A percentile compares a stretch with the other conserved stretches of the same genome.
Evolutionary conservation across 225 moss, liverwort and hornwort genomes (phyloP).

Genomic region (Anthoceros angustus): DNA sequence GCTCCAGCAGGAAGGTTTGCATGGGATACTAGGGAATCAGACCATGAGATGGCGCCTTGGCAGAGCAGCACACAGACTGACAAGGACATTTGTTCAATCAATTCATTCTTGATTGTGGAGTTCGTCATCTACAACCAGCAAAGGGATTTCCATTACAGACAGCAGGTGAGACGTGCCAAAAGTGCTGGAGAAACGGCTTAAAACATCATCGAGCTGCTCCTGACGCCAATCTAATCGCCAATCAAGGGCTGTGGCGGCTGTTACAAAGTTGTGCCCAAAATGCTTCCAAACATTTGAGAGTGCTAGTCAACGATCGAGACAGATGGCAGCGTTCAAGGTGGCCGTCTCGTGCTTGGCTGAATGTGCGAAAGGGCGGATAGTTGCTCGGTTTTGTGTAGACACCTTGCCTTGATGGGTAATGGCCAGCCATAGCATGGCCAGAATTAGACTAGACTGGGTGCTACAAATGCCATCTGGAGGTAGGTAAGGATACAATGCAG

Average conservation of each 20-base stretch:
- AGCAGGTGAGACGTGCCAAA: conserved; percentile 82
- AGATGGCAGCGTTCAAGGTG: not conserved
- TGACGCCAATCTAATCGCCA: not conserved
- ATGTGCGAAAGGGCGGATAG: not conserved
- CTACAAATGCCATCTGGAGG: not conserved
- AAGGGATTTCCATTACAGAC: conserved; percentile 66
- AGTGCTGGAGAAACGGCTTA: too few relatives aligned
- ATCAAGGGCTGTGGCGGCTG: not conserved
- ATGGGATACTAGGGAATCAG: conserved; percentile 4
- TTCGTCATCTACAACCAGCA: conserved; percentile 27
- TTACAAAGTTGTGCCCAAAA: not conserved
- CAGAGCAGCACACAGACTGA: conserved; percentile 60
- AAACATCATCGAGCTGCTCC: too few relatives aligned
- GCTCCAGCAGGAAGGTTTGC: not conserved
- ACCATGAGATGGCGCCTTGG: conserved; percentile 96
- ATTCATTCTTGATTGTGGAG: conserved; percentile 11
- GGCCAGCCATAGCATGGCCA: not conserved
- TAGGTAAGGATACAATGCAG: not conserved
- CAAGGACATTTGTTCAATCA: conserved; percentile 15
- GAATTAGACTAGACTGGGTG: not conserved
- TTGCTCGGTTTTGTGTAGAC: not conserved
- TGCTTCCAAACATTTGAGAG: not conserved
- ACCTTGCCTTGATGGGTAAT: not conserved
- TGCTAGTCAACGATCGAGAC: too few relatives aligned
- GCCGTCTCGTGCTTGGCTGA: not conserved